A percentile compares a stretch with the other conserved stretches of the same genome.
phyloP scores from a whole-genome alignment of 805 yeast genomes.

The Cyberlindnera japonica region DNA sequence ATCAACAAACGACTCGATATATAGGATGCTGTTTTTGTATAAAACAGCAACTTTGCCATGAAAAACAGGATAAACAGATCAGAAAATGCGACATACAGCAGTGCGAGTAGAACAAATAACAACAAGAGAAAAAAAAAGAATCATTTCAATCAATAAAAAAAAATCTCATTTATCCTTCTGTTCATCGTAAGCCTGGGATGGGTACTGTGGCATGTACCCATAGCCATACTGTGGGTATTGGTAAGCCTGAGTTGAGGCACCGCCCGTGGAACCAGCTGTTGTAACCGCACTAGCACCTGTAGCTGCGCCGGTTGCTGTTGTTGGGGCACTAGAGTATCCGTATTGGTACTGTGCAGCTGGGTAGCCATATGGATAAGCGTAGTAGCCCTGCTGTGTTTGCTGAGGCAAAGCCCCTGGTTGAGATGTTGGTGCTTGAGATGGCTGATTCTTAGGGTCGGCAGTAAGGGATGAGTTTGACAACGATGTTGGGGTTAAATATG shows the following conservation, averaged over 20 bases:
- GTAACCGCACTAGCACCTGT: constrained; percentile 1
- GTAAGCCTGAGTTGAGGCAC: constrained; percentile 13
- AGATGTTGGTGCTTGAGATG: constrained; percentile 8
- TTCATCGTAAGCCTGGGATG: constrained; percentile 24
- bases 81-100: too few relatives aligned
- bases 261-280: not conserved
- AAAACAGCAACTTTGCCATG: too few relatives aligned
- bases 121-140: not conserved
- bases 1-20: too few relatives aligned
- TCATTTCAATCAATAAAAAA: not conserved
- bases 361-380: constrained; percentile 17
- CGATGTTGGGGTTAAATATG: constrained; percentile 25
- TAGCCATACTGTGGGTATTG: constrained; percentile 25
- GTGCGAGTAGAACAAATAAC: too few relatives aligned
- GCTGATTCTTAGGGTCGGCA: constrained; percentile 6
- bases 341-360: constrained; percentile 19
- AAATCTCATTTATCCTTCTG: constrained; percentile 23
- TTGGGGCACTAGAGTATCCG: constrained; percentile 12
- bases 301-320: constrained; percentile 9
- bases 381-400: constrained; percentile 14
- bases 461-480: constrained; percentile 18
- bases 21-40: too few relatives aligned
- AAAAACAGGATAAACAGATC: too few relatives aligned
- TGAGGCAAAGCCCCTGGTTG: constrained; percentile 7
- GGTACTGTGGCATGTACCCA: constrained; percentile 27